A percentile compares a stretch with the other conserved stretches of the same genome.
Evolutionary conservation across 352 stramenopile genomes (phyloP).

Genomic region (Phytophthora chlamydospora): DNA sequence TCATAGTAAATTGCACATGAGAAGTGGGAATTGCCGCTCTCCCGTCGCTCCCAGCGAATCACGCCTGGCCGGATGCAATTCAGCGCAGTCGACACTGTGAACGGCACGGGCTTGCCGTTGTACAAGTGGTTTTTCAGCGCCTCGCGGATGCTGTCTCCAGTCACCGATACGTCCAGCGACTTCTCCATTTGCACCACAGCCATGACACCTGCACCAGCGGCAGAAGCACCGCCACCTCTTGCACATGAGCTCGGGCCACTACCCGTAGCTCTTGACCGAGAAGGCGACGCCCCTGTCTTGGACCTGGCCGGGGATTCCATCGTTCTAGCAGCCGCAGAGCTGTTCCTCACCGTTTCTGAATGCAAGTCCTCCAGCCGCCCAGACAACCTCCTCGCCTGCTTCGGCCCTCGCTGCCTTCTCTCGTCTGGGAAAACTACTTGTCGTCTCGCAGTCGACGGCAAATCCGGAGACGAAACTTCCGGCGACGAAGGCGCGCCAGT

Average conservation of each 20-base stretch:
- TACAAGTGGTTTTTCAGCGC: constrained; percentile 58
- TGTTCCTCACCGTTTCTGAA: constrained; percentile 14
- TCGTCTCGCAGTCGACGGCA: constrained; percentile 7
- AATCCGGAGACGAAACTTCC: constrained; percentile 18
- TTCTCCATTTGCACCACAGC: constrained; percentile 52
- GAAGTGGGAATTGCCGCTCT: constrained; percentile 13
- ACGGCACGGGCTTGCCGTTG: constrained; percentile 59
- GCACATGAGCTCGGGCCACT: constrained; percentile 2
- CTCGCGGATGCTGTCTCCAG: constrained; percentile 41
- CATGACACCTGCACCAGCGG: constrained; percentile 10
- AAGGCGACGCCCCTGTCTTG: constrained; percentile 6
- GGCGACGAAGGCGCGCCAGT: neutral
- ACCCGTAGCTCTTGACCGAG: neutral
- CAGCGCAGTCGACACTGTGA: constrained; percentile 39
- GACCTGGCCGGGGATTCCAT: neutral
- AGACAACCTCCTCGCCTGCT: constrained; percentile 30
- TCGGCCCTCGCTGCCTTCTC: constrained; percentile 6
- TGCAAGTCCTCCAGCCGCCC: constrained; percentile 26
- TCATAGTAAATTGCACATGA: constrained; percentile 51
- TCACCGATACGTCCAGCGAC: constrained; percentile 42
- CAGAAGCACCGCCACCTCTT: constrained; percentile 6
- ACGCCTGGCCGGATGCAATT: constrained; percentile 36
- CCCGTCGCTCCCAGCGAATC: constrained; percentile 46
- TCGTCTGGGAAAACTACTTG: constrained; percentile 12
- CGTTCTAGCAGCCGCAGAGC: neutral